These are phyloP conservation scores for Geotrichum bryndzae DNA, from an alignment of 1,139 yeast genomes.

Conservation along the genomic window DNA sequence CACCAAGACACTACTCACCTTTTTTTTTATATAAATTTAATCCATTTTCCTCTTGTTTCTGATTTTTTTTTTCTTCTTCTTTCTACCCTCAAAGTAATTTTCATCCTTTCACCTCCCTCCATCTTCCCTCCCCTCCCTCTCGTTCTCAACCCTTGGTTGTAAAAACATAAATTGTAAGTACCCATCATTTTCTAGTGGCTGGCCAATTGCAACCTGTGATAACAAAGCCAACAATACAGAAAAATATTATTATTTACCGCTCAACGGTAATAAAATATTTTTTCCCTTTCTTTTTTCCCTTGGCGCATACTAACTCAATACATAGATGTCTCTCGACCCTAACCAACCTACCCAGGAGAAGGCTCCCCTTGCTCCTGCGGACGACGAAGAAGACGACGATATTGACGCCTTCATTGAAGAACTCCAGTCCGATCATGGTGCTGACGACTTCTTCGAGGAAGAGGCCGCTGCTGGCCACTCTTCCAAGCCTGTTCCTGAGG, in stretches of 20 bases:
- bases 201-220: no score
- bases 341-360: slow-evolving; percentile 39
- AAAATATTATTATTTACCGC: background rate
- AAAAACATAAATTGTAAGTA: background rate
- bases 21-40: background rate
- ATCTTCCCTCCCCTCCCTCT: background rate
- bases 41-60: background rate
- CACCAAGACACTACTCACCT: background rate
- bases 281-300: background rate
- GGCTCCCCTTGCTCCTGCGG: slow-evolving; percentile 37
- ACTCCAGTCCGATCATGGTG: slow-evolving; percentile 75
- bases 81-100: background rate
- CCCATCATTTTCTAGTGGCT: no score
- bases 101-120: background rate
- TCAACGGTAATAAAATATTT: background rate
- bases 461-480: slow-evolving; percentile 39
- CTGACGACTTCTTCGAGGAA: slow-evolving; percentile 50
- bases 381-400: slow-evolving; percentile 71
- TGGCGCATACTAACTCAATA: background rate
- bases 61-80: background rate
- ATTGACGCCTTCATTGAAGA: slow-evolving; percentile 86
- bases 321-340: slow-evolving; percentile 21
- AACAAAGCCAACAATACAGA: no score
- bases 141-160: slow-evolving; percentile 4
- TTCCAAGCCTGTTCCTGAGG: slow-evolving; percentile 78